Evolutionary conservation across 768 basidiomycete species (phyloP), one percentile per base, ranked within the genome.

Genomic region (Leccinum subgranulosum): DNA sequence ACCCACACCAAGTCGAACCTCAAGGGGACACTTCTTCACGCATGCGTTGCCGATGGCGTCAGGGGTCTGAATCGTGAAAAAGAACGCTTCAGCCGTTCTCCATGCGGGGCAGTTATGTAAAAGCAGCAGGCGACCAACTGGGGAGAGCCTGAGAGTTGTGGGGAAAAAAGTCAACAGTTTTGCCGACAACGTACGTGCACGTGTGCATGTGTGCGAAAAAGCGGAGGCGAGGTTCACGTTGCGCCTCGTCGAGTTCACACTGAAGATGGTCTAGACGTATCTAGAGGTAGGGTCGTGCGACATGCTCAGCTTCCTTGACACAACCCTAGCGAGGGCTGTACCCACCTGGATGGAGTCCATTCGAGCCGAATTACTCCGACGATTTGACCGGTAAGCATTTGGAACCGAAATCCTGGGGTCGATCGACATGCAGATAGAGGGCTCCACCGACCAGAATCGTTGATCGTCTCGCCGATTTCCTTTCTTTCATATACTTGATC

Each of bases 1-100:
- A 61, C 60, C 60, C 60, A 62, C 60, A 17, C 33, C n/a, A 19
- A 23, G 50, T 49, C 25, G n/a, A 49, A 31, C 49, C 39, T 33
- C 47, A 17, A 55, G 28, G 27, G 11, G 11, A 15, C 10, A 56
- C 34, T 6, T 55, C 39, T 25, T 31, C 48, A 34, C 17, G 27
- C 28, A 39, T 23, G 21, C 28, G 33, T 21, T 17, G 39, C 41
- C 41, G 41, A 27, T 33, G 41, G 14, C 21, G 43, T 56, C 25
- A n/a, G 47, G 58, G 53, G 33, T 50, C 36, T 21, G 8, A 3
- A 21, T 9, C 14, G n/a, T 17, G 8, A 31, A 9, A 4, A 43
- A 19, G 19, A 39, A 25, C 17, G 36, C 21, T 33, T 53, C 41
- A 29, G 60, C 25, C 19, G 0, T 50, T 21, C 7, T 19, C 41